Base-by-base conservation (phyloP, 164 flowering plant genomes). In the Macadamia tetraphylla region DNA sequence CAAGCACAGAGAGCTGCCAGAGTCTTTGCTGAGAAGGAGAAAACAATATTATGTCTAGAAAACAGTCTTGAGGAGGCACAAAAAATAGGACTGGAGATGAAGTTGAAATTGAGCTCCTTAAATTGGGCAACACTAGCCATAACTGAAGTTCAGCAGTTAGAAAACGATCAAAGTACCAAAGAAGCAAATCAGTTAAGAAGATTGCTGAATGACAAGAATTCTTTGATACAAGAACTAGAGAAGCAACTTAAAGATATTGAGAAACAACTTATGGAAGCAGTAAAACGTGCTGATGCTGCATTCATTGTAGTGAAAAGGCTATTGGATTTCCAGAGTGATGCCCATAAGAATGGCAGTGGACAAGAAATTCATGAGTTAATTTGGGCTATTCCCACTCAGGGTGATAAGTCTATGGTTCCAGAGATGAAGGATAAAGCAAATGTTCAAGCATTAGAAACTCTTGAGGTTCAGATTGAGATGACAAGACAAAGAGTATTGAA, bases 81-180 rank as follows among this genome's bases (percentile, higher is more conserved):
- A 57, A 76, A 73, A 58, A 64, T 82, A 73, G 81, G 83, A 29
- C 1, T 58, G 64, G 85, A 86, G 55, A 78, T 88, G 87, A 84
- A 84, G 69, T 67, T 67, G 70, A 88, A 89, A 67, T 75, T 89
- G 70, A 77, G 71, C 64, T 79, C 86, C 64, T 78, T 92, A 79
- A 88, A 80, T 77, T 86, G 81, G 52, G 97, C 92, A 71, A 74
- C 92, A 68, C 63, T 89, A 40, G 89, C 87, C 66, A 80, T 89
- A 48, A 85, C 80, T 75, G 86, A 80, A 79, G 62, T 73, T 75
- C 84, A 79, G 31, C 80, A 79, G 68, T 67, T 68, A 52, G 82
- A 75, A 55, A 74, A 63, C 60, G 73, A 70, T 62, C 81, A 71
- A 69, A 71, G 31, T 67, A n/a, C 57, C 66, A 77, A 71, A 63